phyloP scores from a whole-genome alignment of 257 asterid species.

The Fraxinus americana region DNA sequence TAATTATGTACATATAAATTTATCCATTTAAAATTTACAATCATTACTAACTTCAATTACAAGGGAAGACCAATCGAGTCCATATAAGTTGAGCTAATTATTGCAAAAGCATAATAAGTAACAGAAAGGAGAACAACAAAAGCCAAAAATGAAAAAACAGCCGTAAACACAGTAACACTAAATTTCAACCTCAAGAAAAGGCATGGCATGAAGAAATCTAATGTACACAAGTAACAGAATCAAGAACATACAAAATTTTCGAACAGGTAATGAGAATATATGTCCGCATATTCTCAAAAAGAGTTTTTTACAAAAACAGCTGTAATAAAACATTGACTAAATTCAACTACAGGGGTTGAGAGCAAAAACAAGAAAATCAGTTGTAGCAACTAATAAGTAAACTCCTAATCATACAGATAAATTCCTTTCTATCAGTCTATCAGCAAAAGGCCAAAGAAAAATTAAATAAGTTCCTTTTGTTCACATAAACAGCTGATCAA shows the following conservation, averaged over 20 bases:
- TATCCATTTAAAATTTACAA: too few species aligned
- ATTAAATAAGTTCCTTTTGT: background rate
- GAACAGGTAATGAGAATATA: background rate
- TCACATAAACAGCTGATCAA: conserved; percentile 5
- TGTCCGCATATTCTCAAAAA: background rate
- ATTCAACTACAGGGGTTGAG: background rate
- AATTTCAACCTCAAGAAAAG: background rate
- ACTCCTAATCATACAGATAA: conserved; percentile 12
- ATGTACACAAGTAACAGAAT: background rate
- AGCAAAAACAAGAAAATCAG: background rate
- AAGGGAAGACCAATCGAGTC: background rate
- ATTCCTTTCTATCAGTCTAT: conserved; percentile 15
- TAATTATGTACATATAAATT: too few species aligned
- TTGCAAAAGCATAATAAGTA: background rate
- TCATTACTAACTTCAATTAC: background rate
- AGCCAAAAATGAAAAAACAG: background rate
- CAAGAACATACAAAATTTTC: background rate
- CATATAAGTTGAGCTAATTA: too few species aligned
- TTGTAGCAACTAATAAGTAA: conserved; percentile 23
- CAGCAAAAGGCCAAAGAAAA: conserved; percentile 18
- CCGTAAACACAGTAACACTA: background rate
- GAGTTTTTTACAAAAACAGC: background rate
- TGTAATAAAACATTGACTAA: background rate
- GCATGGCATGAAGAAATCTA: background rate
- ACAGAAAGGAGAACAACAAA: too few species aligned